Conservation (phyloP, 257 asterid genomes). For the Plantago ovata region DNA sequence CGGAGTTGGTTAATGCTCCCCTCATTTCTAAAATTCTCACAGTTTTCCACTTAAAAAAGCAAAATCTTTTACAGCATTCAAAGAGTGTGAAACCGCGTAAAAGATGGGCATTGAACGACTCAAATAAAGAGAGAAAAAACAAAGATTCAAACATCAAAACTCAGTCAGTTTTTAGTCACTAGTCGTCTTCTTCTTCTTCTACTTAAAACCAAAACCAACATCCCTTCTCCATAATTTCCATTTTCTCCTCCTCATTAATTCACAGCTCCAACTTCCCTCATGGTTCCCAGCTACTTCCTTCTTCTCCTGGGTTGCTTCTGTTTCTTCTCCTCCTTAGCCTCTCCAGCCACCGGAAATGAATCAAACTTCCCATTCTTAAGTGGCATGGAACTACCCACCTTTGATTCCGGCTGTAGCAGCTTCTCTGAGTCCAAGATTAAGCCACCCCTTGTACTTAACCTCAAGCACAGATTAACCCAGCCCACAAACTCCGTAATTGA, state of each 20-base stretch:
- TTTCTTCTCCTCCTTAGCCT: not conserved
- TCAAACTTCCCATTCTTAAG: not conserved
- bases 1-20: too few species aligned
- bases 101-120: conserved; percentile 7
- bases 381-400: conserved; percentile 46
- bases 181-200: conserved; percentile 3
- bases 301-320: not conserved
- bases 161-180: too few species aligned
- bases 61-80: not conserved
- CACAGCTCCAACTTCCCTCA: not conserved
- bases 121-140: not conserved
- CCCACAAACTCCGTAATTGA: conserved; percentile 39
- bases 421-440: conserved; percentile 19
- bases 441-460: conserved; percentile 48
- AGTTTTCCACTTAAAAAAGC: too few species aligned
- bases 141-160: not conserved
- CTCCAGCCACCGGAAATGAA: not conserved
- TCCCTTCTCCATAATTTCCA: not conserved
- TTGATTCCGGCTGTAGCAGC: conserved; percentile 37
- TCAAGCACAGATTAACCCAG: conserved; percentile 51
- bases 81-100: conserved; percentile 20
- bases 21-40: too few species aligned
- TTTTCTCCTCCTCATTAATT: conserved; percentile 1
- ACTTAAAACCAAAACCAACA: conserved; percentile 7
- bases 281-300: conserved; percentile 5